Evolutionary conservation across 106 monocot genomes (phyloP), one percentile per base, ranked within the genome.

Genomic region (Dendrobium catenatum): DNA sequence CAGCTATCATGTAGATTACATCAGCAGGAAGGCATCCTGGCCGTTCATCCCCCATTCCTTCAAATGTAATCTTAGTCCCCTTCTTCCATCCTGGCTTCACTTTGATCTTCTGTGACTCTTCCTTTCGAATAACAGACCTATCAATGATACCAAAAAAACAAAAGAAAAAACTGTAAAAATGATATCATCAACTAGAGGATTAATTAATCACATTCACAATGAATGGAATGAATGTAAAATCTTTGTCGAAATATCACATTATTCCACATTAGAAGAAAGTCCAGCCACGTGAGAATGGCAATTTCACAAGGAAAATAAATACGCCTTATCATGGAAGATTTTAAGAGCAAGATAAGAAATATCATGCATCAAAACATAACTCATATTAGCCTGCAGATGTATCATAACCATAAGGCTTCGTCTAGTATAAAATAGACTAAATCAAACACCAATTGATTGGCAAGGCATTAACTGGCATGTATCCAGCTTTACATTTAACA

Each of bases 61-160:
- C 92, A 54, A 86, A 86, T 2, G 86, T 91, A 17, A 95, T 84
- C 70, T 77, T 90, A 0, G 90, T 89, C 5, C 92, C 89, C 42
- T 92, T 90, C 86, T 80, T 90, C 88, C 85, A 90, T 73, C 95
- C 95, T 0, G 92, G 88, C 75, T 88, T 92, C 48, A 95, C 85
- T 24, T 40, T 86, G 26, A 95, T 85, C 42, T 48, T 88, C 22
- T 84, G 85, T 4, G 77, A 48, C 76, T 92, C 95, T 61, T 88
- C 82, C 83, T 88, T 89, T 40, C 83, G 76, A 9, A 84, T 33
- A 4, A 90, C 87, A 20, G 73, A 40, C 33, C 95, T 95, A 70
- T 42, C 22, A 31, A 51, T 79, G 3, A 26, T 18, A 26, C 31
- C 3, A 18, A 22, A 26, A 29, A 11, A 73, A 4, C 6, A 17